Base-by-base conservation (phyloP, 768 basidiomycete genomes). In the Trametes punicea region DNA sequence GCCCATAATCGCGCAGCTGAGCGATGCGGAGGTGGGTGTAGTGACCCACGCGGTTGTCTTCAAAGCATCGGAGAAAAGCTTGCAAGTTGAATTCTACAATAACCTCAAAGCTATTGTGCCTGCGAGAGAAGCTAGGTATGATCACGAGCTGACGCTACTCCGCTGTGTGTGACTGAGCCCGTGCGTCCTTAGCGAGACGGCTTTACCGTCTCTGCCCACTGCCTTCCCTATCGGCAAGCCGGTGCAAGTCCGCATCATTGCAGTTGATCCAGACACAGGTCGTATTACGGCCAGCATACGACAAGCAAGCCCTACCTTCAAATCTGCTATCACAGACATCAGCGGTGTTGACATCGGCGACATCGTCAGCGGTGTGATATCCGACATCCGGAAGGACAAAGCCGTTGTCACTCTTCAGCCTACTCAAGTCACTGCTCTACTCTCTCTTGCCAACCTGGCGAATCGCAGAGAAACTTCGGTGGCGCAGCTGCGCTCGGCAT, bases 61-160 rank as follows among this genome's bases (percentile, higher is more conserved):
- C 75, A 90, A 86, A 68, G 76, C 90, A n/a, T 74, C 83, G 30
- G 88, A 91, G 15, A 94, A 87, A 66, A 78, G 84, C 57, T 73
- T 95, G 42, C 74, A 93, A 61, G 84, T 98, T 26, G 94, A 97
- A 66, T 90, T 97, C 63, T 99, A 88, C 68, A 95, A 93, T 59
- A 88, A 89, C 51, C 62, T 95, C 54, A 87, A 90, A 64, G 97
- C 90, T 1, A 74, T 87, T 38, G 80, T 99, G 2, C 90, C 93
- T 3, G 71, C 79, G 8, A 83, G 79, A 48, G 97, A 98, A 75
- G 83, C 87, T 10, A 90, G 87, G 92, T 93, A 71, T 39, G 78
- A 36, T 38, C 16, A 30, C 10, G 29, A 6, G 47, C 48, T 27
- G 13, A 39, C 33, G 38, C 23, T 47, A 18, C 33, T 51, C 13